Evolutionary conservation across 2,329 filamentous ascomycete species (phyloP), one percentile per base, ranked within the genome.

Genomic region (Aspergillus pseudonomiae): DNA sequence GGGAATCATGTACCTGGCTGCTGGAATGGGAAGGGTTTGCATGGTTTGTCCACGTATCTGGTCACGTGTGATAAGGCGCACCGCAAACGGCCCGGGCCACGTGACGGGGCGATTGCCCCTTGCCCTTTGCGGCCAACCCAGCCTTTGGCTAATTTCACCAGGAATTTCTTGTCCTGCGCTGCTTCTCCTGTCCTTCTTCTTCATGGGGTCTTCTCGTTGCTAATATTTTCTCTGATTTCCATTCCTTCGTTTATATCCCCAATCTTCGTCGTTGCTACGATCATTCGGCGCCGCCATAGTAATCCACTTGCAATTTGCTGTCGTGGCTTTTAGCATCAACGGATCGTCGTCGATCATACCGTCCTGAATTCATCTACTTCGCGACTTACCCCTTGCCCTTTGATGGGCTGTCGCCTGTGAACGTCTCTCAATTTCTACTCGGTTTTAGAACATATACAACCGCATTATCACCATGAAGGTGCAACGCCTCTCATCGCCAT

Each of bases 381-480:
- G 50, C 39, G 39, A n/a, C 3, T 41, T n/a, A 9, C 9, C 50
- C n/a, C 43, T 59, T 62, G 28, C 9, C 28, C 28, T 24, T 62
- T 50, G 16, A 59, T 59, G 55, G 61, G 56, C 46, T 21, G 39
- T 5, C n/a, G 46, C 46, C 55, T 39, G 32, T 46, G 28, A 57
- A 53, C 21, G 6, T 55, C 19, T 24, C 58, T 41, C 24, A 6
- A 32, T 7, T 56, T 55, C 43, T 24, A 28, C 19, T 45, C 28
- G n/a, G 41, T 12, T 34, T 53, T 43, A 28, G 28, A 34, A 2
- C 9, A 11, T n/a, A 3, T 11, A 9, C 14, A 32, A 4, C 50
- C 50, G 50, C 50, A 52, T 52, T 34, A 4, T 19, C 59, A 72
- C 54, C 32, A 79, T 79, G 77, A 79, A 75, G 68, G 63, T 79